Evolutionary conservation across 768 basidiomycete species (phyloP), one percentile per base, ranked within the genome.

Genomic region (Mycena maculata): DNA sequence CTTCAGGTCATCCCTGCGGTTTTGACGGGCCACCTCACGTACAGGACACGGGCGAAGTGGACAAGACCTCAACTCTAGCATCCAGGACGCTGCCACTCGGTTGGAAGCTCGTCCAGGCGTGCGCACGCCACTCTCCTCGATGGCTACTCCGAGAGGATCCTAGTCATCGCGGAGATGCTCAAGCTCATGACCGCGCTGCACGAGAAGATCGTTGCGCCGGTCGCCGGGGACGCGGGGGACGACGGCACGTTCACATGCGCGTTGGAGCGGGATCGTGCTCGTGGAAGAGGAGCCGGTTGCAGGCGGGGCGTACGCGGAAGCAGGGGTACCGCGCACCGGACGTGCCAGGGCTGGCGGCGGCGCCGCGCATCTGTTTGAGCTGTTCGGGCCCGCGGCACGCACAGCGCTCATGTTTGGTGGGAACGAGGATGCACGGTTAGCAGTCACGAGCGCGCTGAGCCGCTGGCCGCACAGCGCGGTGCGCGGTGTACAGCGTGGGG

Each of bases 91-190:
- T 22, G 80, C 78, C 68, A 85, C 85, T 63, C 71, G 77, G 74
- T 0, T 85, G 83, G 85, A 86, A 86, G 66, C 67, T 86, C 8
- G 75, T 83, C 79, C 52, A 76, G 78, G 4, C 63, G 78, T 33
- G 75, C 84, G 4, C 70, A 77, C 3, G 62, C 56, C 1, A 64
- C 76, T 11, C 80, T n/a, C n/a, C n/a, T 86, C 6, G 74, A 80
- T 25, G 76, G 80, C 0, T 86, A 85, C 58, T 74, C 73, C 20
- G 41, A 72, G 13, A 85, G 85, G 22, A 71, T 84, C 31, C 83
- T 80, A 0, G 78, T 86, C 33, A 81, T 85, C 52, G 78, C 79
- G 0, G 77, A 81, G 61, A 84, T 85, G 82, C 79, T 87, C n/a
- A 61, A 81, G 52, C 65, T 76, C 25, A 80, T 82, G 33, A 79